These are phyloP conservation scores for Aspergillus sojae DNA, from an alignment of 2,329 filamentous ascomycete species.

Conservation along the genomic window DNA sequence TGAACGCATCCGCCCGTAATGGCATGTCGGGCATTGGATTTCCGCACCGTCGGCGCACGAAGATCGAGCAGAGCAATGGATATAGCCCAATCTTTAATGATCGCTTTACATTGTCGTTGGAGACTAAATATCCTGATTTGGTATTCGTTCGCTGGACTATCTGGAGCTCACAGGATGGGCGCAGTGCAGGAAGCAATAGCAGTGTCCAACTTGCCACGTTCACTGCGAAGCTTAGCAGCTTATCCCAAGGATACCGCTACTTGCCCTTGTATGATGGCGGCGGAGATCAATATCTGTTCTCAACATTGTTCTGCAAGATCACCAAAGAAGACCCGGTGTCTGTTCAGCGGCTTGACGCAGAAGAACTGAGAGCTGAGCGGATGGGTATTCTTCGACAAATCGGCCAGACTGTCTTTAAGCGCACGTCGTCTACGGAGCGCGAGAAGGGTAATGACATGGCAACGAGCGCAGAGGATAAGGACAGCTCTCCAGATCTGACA, in stretches of 20 bases:
- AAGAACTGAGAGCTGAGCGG: constrained; percentile 44
- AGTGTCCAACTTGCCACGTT: constrained; percentile 76
- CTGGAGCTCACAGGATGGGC: constrained; percentile 79
- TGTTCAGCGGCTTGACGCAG: constrained; percentile 41
- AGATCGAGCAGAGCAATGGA: constrained; percentile 81
- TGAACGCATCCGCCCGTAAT: constrained; percentile 65
- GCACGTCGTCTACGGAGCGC: constrained; percentile 43
- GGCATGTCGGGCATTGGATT: constrained; percentile 69
- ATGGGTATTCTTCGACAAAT: constrained; percentile 46
- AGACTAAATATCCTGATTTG: constrained; percentile 91
- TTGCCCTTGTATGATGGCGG: constrained; percentile 84
- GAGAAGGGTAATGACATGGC: constrained; percentile 35
- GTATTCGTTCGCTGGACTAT: constrained; percentile 94
- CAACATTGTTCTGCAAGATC: constrained; percentile 89
- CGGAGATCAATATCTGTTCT: constrained; percentile 92
- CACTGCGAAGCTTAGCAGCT: constrained; percentile 85
- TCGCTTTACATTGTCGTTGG: constrained; percentile 75
- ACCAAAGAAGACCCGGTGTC: constrained; percentile 60
- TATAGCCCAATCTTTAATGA: constrained; percentile 90
- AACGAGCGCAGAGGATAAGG: constrained; percentile 35
- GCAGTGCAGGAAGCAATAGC: constrained; percentile 66
- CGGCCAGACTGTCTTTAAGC: constrained; percentile 49
- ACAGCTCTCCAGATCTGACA: constrained; percentile 37
- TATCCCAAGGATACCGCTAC: constrained; percentile 91
- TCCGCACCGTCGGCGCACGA: constrained; percentile 77